Base-by-base conservation (phyloP, 1,284 basidiomycete genomes). In the Trichosporon faecale region DNA sequence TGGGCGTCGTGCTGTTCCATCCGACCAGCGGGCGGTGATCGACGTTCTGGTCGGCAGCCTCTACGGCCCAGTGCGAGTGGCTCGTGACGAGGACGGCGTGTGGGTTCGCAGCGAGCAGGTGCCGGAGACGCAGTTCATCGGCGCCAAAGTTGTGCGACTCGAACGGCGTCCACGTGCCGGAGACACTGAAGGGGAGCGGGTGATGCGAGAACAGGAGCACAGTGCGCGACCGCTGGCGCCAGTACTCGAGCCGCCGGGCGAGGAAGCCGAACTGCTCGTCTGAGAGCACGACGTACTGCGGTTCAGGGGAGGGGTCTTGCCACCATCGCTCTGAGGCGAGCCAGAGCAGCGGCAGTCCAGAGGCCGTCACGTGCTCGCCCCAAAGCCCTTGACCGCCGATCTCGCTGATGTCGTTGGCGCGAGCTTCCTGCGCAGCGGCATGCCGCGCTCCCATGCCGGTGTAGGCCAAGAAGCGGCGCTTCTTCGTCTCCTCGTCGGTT, bases 251-350 rank as follows among this genome's bases (percentile, higher is more conserved):
- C 8, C 64, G 33, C 0, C 64, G 16, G 25, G 67, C 64, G 18
- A 68, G 40, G 67, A 52, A 68, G 14, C 21, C 49, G 35, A 65
- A 68, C 67, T 68, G 67, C 27, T 14, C n/a, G 64, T 68, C 52
- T 11, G 49, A 44, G 18, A 68, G 33, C 9, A 5, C 9, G 21
- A 64, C 63, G 46, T 40, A 65, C 25, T 49, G 63, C 33, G 16
- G 23, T 9, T 35, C 49, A 3, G 14, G n/a, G 4, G 18, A 3
- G 18, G 46, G 18, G 1, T 27, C 25, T 8, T 55, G 35, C 23
- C 49, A 29, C 25, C 55, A 68, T 0, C 12, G 21, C 46, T 68
- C 67, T 25, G 18, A 21, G 9, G 33, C 67, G 2, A 68, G 33
- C 67, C 67, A 68, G 8, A 68, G 8, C 14, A 65, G 18, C 23